A percentile compares a stretch with the other conserved stretches of the same genome.
Evolutionary conservation across 805 yeast genomes (phyloP).

Genomic region (Saccharomyces paradoxus): DNA sequence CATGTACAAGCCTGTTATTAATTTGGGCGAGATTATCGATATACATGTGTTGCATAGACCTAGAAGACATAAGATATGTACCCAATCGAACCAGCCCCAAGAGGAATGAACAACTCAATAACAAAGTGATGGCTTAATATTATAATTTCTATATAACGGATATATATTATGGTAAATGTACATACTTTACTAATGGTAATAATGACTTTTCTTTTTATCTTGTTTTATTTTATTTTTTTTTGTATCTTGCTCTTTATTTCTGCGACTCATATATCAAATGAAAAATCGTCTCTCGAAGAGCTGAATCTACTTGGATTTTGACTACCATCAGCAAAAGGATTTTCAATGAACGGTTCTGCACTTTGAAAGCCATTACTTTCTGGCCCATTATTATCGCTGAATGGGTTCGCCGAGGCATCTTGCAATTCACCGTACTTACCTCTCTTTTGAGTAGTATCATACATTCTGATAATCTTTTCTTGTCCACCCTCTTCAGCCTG

Average conservation of each 20-base stretch:
- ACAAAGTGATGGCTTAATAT: background rate
- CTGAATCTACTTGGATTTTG: background rate
- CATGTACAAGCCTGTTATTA: slow-evolving; percentile 17
- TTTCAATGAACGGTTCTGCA: slow-evolving; percentile 1
- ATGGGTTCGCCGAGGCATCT: slow-evolving; percentile 33
- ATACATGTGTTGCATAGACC: slow-evolving; percentile 28
- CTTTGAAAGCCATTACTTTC: background rate
- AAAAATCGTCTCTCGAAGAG: slow-evolving; percentile 1
- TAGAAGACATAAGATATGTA: slow-evolving; percentile 13
- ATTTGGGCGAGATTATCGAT: slow-evolving; percentile 22
- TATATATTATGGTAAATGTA: background rate
- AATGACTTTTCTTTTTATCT: slow-evolving; percentile 1
- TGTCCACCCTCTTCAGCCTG: slow-evolving; percentile 88
- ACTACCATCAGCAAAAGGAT: slow-evolving; percentile 11
- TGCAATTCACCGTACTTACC: slow-evolving; percentile 62
- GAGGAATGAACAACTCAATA: background rate
- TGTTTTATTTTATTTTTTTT: background rate
- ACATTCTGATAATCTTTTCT: slow-evolving; percentile 83
- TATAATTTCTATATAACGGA: background rate
- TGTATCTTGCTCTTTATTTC: background rate
- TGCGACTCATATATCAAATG: slow-evolving; percentile 3
- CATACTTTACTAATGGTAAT: background rate
- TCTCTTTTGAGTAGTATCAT: slow-evolving; percentile 83
- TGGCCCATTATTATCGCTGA: slow-evolving; percentile 14
- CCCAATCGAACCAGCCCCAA: background rate